phyloP scores from a whole-genome alignment of 2,329 filamentous ascomycete genomes.

The Chrysosporium keratinophilum region DNA sequence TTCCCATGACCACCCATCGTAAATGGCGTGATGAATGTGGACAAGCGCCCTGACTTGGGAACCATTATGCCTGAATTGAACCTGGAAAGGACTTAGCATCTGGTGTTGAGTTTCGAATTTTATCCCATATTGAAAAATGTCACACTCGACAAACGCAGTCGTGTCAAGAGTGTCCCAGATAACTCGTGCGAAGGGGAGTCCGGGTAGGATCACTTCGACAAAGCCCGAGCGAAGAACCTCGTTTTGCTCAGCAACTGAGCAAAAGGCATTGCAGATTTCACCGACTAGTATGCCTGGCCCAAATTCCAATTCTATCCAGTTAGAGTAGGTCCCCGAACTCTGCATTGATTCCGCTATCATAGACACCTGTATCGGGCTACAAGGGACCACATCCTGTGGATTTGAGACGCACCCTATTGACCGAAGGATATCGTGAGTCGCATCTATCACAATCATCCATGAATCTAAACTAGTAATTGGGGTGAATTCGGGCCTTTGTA shows the following conservation, averaged over 20 bases:
- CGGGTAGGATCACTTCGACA: constrained; percentile 35
- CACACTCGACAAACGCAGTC: constrained; percentile 37
- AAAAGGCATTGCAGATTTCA: constrained; percentile 43
- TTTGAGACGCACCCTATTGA: constrained; percentile 18
- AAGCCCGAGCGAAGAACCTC: constrained; percentile 68
- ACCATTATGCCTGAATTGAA: constrained; percentile 43
- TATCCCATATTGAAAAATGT: constrained; percentile 34
- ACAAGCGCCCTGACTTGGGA: constrained; percentile 33
- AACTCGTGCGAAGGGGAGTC: constrained; percentile 50
- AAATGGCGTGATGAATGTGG: constrained; percentile 70
- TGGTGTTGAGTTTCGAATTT: constrained; percentile 29
- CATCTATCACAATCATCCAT: constrained; percentile 20
- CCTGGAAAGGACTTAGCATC: constrained; percentile 48
- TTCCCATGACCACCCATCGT: constrained; percentile 90
- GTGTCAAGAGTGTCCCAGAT: constrained; percentile 48
- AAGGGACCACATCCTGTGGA: constrained; percentile 43
- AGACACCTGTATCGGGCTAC: constrained; percentile 63
- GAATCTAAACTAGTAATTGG: constrained; percentile 7
- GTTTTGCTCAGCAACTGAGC: constrained; percentile 45
- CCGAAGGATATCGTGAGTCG: constrained; percentile 37
- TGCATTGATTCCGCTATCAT: constrained; percentile 68
- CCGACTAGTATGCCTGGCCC: constrained; percentile 26
- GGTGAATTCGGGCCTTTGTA: constrained; percentile 18
- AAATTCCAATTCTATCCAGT: constrained; percentile 60
- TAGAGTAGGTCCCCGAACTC: constrained; percentile 58